Evolutionary conservation across 2,329 filamentous ascomycete genomes (phyloP).

Genomic region (Chrysoporthe puriensis): DNA sequence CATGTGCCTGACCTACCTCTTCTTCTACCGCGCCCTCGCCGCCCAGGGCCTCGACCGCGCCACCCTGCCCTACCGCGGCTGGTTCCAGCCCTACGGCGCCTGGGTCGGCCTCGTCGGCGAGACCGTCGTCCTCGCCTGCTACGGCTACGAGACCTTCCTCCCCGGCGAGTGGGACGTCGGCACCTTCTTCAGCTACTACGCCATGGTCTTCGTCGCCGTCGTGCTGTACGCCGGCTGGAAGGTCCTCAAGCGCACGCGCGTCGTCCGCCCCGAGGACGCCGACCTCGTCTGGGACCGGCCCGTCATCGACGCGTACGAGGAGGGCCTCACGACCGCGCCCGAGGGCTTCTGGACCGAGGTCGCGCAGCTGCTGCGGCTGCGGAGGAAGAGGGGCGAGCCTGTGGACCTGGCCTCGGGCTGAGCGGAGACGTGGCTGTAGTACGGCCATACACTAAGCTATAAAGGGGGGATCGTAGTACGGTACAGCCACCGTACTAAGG

Average conservation of each 20-base stretch:
- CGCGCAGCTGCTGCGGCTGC: constrained; percentile 48
- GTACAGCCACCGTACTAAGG: too few relatives aligned
- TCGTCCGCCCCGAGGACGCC: constrained; percentile 51
- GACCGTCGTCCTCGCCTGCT: constrained; percentile 50
- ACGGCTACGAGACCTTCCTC: constrained; percentile 54
- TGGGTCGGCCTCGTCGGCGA: constrained; percentile 50
- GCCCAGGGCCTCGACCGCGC: constrained; percentile 41
- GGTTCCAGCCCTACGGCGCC: constrained; percentile 62
- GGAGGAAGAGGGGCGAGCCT: constrained; percentile 31
- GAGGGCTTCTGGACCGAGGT: constrained; percentile 62
- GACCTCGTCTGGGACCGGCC: constrained; percentile 35
- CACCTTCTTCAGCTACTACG: constrained; percentile 52
- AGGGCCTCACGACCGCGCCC: constrained; percentile 50
- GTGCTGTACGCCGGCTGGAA: constrained; percentile 65
- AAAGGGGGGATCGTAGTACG: too few relatives aligned
- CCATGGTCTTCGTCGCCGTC: constrained; percentile 57
- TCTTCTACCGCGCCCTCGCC: constrained; percentile 28
- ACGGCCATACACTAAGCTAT: not conserved
- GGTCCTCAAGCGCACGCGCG: constrained; percentile 61
- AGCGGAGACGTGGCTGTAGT: not conserved
- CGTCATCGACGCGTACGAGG: constrained; percentile 50
- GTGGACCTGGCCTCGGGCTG: constrained; percentile 15
- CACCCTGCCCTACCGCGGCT: constrained; percentile 62
- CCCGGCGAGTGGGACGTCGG: constrained; percentile 37
- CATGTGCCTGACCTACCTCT: constrained; percentile 30